Base-by-base conservation (phyloP, 108 stramenopile genomes). In the Nitzschia sp. region DNA sequence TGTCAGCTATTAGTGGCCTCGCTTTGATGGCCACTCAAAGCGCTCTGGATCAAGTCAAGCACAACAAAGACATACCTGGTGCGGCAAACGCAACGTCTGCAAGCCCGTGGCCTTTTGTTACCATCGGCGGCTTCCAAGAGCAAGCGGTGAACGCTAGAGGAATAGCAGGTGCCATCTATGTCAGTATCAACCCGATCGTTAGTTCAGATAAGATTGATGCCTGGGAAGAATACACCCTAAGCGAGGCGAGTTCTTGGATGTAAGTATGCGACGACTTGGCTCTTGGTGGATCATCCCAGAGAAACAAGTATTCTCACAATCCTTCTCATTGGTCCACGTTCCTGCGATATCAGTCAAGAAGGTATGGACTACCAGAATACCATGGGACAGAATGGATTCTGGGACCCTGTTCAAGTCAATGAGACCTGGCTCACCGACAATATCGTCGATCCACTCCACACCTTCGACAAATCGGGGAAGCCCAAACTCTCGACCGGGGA, bases 31-130 rank as follows among this genome's bases (percentile, higher is more conserved):
- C 24, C 25, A 55, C 24, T 1, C 26, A 24, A 2, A 18, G 28
- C 25, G 28, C 26, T 55, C 2, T 23, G 15, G 25, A 55, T 27
- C 21, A 18, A 15, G 5, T n/a, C n/a, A n/a, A n/a, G n/a, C 66
- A 68, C 28, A 55, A 68, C 54, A 55, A 57, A 25, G 54, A 55
- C 54, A 24, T 27, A 2, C 54, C 54, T 55, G 54, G 54, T 55
- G 54, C 28, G 15, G 26, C 54, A 15, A 55, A 55, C 54, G 19
- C 54, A 1, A 55, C 25, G 2, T 27, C 28, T 1, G 54, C 19
- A 55, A 26, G 28, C n/a, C n/a, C 30, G 75, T 63, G 62, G 62
- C 62, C 62, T n/a, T 63, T 63, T 26, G 17, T 63, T 27, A 46
- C 62, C 15, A 15, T 63, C 13, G 11, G 9, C 17, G 33, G 25